Conservation (phyloP, 2,329 filamentous ascomycete genomes). For the Coniochaeta hoffmannii region DNA sequence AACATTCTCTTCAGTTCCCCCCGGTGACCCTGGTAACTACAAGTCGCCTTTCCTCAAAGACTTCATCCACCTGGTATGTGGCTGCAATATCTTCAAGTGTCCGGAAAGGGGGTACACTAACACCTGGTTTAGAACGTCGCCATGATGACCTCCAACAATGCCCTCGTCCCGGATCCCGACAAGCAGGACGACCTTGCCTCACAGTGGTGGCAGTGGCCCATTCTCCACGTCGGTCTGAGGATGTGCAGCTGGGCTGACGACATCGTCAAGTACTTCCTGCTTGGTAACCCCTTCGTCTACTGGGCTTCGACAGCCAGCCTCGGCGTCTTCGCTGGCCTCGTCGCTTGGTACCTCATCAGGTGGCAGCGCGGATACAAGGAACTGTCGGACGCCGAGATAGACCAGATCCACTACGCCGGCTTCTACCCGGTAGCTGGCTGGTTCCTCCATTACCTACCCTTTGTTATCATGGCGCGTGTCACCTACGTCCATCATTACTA, state of each 20-base stretch:
- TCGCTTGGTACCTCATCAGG: conserved; percentile 80
- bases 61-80: conserved; percentile 64
- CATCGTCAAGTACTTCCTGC: conserved; percentile 95
- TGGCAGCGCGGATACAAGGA: conserved; percentile 95
- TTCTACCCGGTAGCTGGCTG: conserved; percentile 89
- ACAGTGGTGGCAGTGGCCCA: conserved; percentile 96
- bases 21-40: conserved; percentile 83
- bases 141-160: conserved; percentile 99
- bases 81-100: background rate
- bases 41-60: conserved; percentile 97
- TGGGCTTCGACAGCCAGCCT: conserved; percentile 85
- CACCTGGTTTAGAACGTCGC: conserved; percentile 63
- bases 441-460: conserved; percentile 94
- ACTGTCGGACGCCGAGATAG: conserved; percentile 70
- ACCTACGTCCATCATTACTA: conserved; percentile 99
- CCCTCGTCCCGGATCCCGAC: conserved; percentile 91
- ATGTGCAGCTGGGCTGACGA: conserved; percentile 99
- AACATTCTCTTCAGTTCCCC: conserved; percentile 57
- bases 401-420: conserved; percentile 90
- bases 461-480: conserved; percentile 95
- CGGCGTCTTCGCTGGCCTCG: conserved; percentile 61
- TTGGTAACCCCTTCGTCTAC: conserved; percentile 94
- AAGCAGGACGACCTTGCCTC: conserved; percentile 98
- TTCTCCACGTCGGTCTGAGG: conserved; percentile 87
- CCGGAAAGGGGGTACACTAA: background rate